Base-by-base conservation (phyloP, 2,329 filamentous ascomycete genomes). In the Bipolaris oryzae region DNA sequence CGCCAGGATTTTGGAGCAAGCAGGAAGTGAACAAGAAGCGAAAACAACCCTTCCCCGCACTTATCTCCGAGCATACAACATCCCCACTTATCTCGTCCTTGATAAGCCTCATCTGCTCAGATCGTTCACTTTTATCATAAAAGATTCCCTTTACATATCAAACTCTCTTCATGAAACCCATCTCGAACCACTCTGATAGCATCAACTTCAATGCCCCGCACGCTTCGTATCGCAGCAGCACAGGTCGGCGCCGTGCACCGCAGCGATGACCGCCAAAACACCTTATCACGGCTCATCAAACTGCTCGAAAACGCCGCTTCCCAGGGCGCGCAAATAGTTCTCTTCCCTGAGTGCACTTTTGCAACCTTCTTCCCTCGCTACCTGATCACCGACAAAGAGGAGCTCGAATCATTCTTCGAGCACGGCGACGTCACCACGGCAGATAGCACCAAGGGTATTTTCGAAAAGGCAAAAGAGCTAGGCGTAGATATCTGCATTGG, bases 341-440 rank as follows among this genome's bases (percentile, higher is more conserved):
- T 84, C 7, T 85, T 81, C 57, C 82, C 82, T 1, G 82, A 85
- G 64, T 76, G 79, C 21, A 79, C 82, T 10, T 79, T 84, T 28
- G 84, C 82, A 1, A 84, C 82, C 0, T 85, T 85, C 74, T 85
- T 84, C 63, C 82, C 82, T 0, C 77, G 80, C 7, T 76, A 81
- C 58, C 67, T 83, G 43, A 77, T 84, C 54, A 68, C 75, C 5
- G 77, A 81, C 53, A 68, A 74, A 21, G 66, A 71, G 13, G 76
- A 81, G 41, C 68, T 84, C 13, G 79, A 80, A 31, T 62, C 69
- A 3, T 83, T 80, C 69, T 84, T 85, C 59, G 82, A 85, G 57
- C 74, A 77, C 48, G 75, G 73, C 41, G 75, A 78, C 34, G 56
- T 80, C 16, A 64, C 72, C 3, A 72, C 74, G 4, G 72, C 79